These are phyloP conservation scores for Coccomyxa sp. DNA, from an alignment of 139 green algal species.

Conservation along the genomic window DNA sequence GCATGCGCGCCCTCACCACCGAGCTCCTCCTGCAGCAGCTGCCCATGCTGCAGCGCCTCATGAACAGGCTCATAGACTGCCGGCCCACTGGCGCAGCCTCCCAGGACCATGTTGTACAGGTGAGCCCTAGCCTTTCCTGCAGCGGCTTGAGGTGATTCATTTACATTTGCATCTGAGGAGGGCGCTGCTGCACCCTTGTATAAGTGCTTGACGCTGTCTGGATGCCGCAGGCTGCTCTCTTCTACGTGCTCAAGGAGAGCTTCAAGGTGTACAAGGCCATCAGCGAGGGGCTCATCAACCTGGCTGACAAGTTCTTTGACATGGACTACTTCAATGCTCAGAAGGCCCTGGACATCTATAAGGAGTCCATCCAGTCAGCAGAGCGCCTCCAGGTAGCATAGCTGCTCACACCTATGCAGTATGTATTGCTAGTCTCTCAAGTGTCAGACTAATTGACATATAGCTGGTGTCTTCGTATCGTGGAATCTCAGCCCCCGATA, in stretches of 20 bases:
- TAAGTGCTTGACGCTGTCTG: slow-evolving; percentile 16
- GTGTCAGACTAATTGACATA: not conserved
- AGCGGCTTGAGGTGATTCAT: not conserved
- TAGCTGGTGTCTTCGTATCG: not conserved
- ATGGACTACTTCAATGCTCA: slow-evolving; percentile 77
- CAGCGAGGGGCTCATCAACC: slow-evolving; percentile 92
- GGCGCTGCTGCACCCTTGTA: not conserved
- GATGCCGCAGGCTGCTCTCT: slow-evolving; percentile 8
- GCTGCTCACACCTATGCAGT: not conserved
- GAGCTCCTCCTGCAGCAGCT: slow-evolving; percentile 75
- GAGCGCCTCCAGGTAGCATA: slow-evolving; percentile 45
- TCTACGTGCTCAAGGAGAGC: slow-evolving; percentile 22
- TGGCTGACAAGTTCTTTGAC: slow-evolving; percentile 92
- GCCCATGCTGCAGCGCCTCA: slow-evolving; percentile 75
- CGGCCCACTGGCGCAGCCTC: slow-evolving; percentile 66
- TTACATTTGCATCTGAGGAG: not conserved
- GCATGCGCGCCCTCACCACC: slow-evolving; percentile 12
- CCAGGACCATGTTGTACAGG: slow-evolving; percentile 59
- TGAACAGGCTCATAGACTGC: slow-evolving; percentile 79
- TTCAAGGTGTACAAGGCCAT: slow-evolving; percentile 76
- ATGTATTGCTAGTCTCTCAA: not conserved
- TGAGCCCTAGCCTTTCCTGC: not conserved
- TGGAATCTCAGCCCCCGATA: not conserved
- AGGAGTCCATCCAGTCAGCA: slow-evolving; percentile 57
- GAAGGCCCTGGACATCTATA: slow-evolving; percentile 78